phyloP scores from a whole-genome alignment of 1,284 basidiomycete species.

The Ceratobasidium sp. region DNA sequence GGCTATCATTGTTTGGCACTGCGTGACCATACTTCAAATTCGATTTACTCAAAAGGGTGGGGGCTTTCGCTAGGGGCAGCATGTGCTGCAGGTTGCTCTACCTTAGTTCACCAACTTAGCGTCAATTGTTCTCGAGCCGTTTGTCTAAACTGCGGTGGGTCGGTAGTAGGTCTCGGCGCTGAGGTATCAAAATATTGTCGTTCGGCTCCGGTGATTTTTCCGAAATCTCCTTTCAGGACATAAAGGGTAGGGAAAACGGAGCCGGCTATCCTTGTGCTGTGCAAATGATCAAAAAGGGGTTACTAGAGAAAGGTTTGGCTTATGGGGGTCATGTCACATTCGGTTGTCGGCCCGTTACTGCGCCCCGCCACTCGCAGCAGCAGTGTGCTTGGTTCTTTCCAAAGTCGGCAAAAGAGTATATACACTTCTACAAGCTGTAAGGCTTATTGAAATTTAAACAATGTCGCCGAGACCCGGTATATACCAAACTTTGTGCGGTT shows the following conservation, averaged over 20 bases:
- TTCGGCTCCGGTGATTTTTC: conserved; percentile 16
- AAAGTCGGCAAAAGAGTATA: too few species aligned
- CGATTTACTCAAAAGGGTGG: too few species aligned
- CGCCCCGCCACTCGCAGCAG: too few species aligned
- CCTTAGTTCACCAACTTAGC: not conserved
- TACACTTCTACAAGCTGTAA: too few species aligned
- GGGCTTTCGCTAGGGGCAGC: too few species aligned
- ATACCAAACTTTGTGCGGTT: not conserved
- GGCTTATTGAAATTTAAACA: not conserved
- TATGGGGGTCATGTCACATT: not conserved
- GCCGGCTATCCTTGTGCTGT: not conserved
- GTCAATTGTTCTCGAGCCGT: conserved; percentile 3
- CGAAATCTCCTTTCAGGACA: not conserved
- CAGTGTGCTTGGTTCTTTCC: too few species aligned
- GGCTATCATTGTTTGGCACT: conserved; percentile 29
- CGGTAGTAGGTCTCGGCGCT: not conserved
- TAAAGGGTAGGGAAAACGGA: conserved; percentile 19
- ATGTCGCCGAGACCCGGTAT: not conserved
- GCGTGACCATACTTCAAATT: conserved; percentile 3
- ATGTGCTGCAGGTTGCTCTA: too few species aligned
- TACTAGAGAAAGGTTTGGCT: conserved; percentile 4
- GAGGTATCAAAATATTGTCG: not conserved
- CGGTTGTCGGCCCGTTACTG: too few species aligned
- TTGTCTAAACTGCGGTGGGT: not conserved
- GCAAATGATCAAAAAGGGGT: not conserved